phyloP scores from a whole-genome alignment of 768 basidiomycete species.

The Naganishia vaughanmartiniae region DNA sequence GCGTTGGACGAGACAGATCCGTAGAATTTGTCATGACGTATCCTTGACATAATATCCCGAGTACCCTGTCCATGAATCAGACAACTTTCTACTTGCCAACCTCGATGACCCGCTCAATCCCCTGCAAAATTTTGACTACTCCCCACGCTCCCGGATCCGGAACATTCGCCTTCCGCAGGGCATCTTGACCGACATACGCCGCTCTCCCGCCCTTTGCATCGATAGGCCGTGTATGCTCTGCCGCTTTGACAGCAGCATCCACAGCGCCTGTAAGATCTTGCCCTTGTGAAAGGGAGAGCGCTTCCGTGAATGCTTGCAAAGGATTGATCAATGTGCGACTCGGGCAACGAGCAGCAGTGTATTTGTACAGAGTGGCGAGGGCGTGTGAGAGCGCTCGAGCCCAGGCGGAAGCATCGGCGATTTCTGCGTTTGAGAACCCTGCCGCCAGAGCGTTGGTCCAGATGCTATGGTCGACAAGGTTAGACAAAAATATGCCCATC shows the following conservation, averaged over 20 bases:
- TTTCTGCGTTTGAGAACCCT: slow-evolving; percentile 57
- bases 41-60: background rate
- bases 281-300: slow-evolving; percentile 52
- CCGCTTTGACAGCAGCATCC: slow-evolving; percentile 63
- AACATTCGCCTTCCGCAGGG: slow-evolving; percentile 62
- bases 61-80: background rate
- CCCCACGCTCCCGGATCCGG: slow-evolving; percentile 93
- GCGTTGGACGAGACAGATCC: too few species aligned
- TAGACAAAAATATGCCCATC: background rate
- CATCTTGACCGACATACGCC: slow-evolving; percentile 65
- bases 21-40: too few species aligned
- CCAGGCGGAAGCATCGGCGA: slow-evolving; percentile 60
- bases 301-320: slow-evolving; percentile 68
- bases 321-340: slow-evolving; percentile 90
- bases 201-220: slow-evolving; percentile 84
- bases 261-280: slow-evolving; percentile 60
- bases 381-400: slow-evolving; percentile 58
- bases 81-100: background rate
- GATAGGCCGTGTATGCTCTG: slow-evolving; percentile 69
- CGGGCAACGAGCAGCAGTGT: slow-evolving; percentile 66
- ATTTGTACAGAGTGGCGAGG: slow-evolving; percentile 40
- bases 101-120: slow-evolving; percentile 41
- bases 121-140: slow-evolving; percentile 58
- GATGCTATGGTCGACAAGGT: slow-evolving; percentile 61
- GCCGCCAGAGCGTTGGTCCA: slow-evolving; percentile 64